phyloP scores from a whole-genome alignment of 2,329 filamentous ascomycete genomes.

The Penicillium occitanis region DNA sequence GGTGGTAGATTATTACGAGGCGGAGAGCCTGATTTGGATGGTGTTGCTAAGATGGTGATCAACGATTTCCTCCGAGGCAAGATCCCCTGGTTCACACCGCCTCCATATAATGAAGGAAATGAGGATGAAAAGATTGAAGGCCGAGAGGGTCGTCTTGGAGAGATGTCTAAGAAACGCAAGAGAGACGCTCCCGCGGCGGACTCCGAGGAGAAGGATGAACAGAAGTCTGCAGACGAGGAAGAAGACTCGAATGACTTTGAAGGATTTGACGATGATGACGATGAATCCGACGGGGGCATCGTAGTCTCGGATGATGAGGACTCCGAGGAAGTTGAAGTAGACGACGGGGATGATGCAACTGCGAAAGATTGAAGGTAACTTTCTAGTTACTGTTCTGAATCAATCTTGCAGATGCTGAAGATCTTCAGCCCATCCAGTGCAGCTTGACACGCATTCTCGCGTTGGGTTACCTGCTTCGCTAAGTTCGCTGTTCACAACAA shows the following conservation, averaged over 20 bases:
- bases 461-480: background rate
- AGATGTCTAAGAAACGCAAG: slow-evolving; percentile 79
- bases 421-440: slow-evolving; percentile 44
- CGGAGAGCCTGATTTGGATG: slow-evolving; percentile 92
- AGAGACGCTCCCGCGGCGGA: slow-evolving; percentile 54
- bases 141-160: slow-evolving; percentile 74
- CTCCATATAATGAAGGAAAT: slow-evolving; percentile 60
- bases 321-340: slow-evolving; percentile 11
- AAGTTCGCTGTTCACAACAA: background rate
- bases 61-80: slow-evolving; percentile 96
- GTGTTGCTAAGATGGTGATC: slow-evolving; percentile 92
- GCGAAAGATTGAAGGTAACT: slow-evolving; percentile 4
- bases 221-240: slow-evolving; percentile 35
- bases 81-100: slow-evolving; percentile 91
- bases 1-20: slow-evolving; percentile 81
- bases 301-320: slow-evolving; percentile 25
- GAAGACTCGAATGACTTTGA: slow-evolving; percentile 15
- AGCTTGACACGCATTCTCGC: background rate
- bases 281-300: slow-evolving; percentile 42
- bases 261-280: slow-evolving; percentile 30
- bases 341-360: background rate
- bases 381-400: background rate
- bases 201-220: slow-evolving; percentile 34
- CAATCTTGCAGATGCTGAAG: background rate
- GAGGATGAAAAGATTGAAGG: slow-evolving; percentile 60